These are phyloP conservation scores for Coemansia sp. DNA, from an alignment of 192 early-diverging fungal genomes.

Conservation along the genomic window DNA sequence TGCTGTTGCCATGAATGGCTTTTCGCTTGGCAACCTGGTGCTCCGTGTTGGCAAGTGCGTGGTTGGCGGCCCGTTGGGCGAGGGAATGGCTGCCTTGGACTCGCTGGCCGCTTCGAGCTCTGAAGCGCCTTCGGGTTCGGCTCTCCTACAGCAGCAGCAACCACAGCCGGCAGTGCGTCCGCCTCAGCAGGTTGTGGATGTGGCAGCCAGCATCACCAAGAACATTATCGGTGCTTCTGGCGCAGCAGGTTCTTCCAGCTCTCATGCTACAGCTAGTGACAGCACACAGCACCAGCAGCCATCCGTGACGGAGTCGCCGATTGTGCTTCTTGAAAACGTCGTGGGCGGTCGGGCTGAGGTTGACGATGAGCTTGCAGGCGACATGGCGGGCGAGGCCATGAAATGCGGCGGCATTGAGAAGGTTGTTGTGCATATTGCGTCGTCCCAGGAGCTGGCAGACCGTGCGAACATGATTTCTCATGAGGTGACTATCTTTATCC, in stretches of 20 bases:
- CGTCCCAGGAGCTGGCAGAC: conserved; percentile 21
- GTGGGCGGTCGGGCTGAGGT: conserved; percentile 70
- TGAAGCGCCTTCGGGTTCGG: not conserved
- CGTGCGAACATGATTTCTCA: conserved; percentile 16
- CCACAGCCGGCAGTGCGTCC: conserved; percentile 17
- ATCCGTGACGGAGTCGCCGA: conserved; percentile 29
- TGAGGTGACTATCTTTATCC: conserved; percentile 75
- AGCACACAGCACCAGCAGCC: conserved; percentile 7
- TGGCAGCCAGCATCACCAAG: conserved; percentile 39
- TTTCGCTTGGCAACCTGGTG: conserved; percentile 71
- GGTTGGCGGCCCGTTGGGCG: conserved; percentile 75
- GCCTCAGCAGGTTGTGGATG: conserved; percentile 44
- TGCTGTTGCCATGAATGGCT: conserved; percentile 70
- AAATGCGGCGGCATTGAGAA: conserved; percentile 76
- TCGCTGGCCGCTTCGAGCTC: conserved; percentile 28
- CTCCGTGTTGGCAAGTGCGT: conserved; percentile 70
- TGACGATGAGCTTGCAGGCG: conserved; percentile 79
- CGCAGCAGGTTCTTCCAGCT: not conserved
- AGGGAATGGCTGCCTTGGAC: conserved; percentile 80
- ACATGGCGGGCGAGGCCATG: conserved; percentile 79
- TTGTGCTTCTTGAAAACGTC: conserved; percentile 70
- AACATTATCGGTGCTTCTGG: conserved; percentile 17
- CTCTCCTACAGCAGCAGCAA: conserved; percentile 3
- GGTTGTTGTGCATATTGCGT: conserved; percentile 63
- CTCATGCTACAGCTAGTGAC: conserved; percentile 24